These are phyloP conservation scores for Trypanosoma vivax DNA, from an alignment of 208 protist species.

Conservation along the genomic window DNA sequence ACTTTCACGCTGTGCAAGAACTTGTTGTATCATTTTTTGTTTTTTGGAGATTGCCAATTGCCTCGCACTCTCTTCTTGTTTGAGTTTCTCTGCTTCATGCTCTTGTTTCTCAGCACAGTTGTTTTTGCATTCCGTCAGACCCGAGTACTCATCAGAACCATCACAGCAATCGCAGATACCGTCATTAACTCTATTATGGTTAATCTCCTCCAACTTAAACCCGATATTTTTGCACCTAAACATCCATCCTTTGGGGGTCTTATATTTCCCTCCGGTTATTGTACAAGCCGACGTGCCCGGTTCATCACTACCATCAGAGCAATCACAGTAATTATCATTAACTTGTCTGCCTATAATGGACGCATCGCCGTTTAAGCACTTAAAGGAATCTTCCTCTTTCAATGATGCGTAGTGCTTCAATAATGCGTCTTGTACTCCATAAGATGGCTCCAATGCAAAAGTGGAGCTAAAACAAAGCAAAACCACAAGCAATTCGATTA, in stretches of 20 bases:
- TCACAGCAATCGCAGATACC: conserved; percentile 94
- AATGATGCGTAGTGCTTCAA: conserved; percentile 20
- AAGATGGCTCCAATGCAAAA: conserved; percentile 5
- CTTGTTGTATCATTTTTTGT: conserved; percentile 24
- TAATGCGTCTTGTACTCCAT: conserved; percentile 22
- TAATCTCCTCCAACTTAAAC: conserved; percentile 40
- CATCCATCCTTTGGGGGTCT: conserved; percentile 13
- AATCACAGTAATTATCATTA: conserved; percentile 96
- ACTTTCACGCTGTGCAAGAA: conserved; percentile 15
- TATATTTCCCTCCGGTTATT: conserved; percentile 1
- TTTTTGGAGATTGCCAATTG: conserved; percentile 12
- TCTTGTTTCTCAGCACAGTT: conserved; percentile 49
- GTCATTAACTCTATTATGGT: conserved; percentile 80
- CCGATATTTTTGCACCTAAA: conserved; percentile 86
- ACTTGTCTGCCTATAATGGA: conserved; percentile 61
- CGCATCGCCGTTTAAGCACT: conserved; percentile 33
- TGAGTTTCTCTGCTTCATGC: conserved; percentile 8
- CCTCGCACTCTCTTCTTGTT: conserved; percentile 22
- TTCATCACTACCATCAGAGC: conserved; percentile 92
- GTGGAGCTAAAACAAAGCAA: neutral
- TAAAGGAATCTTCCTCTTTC: conserved; percentile 17
- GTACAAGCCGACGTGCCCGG: conserved; percentile 82
- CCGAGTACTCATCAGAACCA: conserved; percentile 80
- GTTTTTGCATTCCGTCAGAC: conserved; percentile 42
- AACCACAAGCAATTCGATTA: neutral